Conservation (phyloP, 495 filamentous ascomycete species). For the Aspergillus ellipticus region DNA sequence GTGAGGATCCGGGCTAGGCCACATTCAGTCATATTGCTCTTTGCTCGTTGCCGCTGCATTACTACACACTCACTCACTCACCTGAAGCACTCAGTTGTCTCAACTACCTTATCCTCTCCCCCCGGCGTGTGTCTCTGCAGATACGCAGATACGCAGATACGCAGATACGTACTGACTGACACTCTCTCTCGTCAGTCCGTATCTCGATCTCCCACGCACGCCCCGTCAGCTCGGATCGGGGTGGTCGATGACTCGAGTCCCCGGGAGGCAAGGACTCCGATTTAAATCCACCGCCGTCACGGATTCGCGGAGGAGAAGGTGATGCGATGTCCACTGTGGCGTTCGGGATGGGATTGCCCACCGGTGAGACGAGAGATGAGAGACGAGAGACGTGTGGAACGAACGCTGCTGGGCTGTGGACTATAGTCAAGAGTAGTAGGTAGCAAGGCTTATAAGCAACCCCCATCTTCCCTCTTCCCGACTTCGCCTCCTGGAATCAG, state of each 20-base stretch:
- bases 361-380: no score
- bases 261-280: background rate
- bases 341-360: background rate
- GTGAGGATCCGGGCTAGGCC: slow-evolving; percentile 22
- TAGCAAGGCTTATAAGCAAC: background rate
- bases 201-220: no score
- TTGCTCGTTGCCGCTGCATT: background rate
- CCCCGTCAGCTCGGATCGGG: no score
- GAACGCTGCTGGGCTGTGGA: background rate
- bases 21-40: slow-evolving; percentile 27
- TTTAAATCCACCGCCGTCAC: background rate
- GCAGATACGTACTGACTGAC: background rate
- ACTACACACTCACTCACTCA: background rate
- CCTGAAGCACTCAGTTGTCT: no score
- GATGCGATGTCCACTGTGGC: background rate
- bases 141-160: no score
- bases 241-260: no score
- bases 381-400: slow-evolving; percentile 5
- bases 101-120: no score
- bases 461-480: background rate
- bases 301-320: background rate
- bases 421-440: background rate
- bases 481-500: slow-evolving; percentile 24
- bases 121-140: no score
- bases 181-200: background rate